phyloP scores from a whole-genome alignment of 768 basidiomycete species.

The Macrolepiota dolichaula region DNA sequence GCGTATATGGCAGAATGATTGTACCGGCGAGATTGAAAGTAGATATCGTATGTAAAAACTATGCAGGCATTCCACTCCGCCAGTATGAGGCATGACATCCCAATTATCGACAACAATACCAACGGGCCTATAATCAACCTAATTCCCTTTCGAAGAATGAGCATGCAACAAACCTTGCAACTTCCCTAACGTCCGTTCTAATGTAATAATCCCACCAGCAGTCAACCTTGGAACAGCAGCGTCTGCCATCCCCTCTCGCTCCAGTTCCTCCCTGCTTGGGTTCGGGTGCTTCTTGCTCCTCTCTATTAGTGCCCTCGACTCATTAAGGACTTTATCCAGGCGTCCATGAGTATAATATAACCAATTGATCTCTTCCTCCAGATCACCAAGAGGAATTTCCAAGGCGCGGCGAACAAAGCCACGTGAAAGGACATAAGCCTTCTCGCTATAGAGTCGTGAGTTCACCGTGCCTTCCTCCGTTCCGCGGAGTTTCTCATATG shows the following conservation, averaged over 20 bases:
- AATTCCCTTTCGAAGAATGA: constrained; percentile 3
- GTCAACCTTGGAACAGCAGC: constrained; percentile 73
- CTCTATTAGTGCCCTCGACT: constrained; percentile 61
- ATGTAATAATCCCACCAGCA: constrained; percentile 72
- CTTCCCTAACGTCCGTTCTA: constrained; percentile 72
- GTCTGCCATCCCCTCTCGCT: constrained; percentile 19
- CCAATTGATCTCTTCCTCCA: constrained; percentile 71
- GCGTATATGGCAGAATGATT: too few species aligned
- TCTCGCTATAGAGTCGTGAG: constrained; percentile 90
- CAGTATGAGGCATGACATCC: background rate
- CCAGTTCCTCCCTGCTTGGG: constrained; percentile 25
- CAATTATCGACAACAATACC: background rate
- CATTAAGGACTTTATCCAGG: constrained; percentile 64
- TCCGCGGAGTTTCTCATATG: constrained; percentile 87
- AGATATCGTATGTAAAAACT: too few species aligned
- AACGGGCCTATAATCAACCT: background rate
- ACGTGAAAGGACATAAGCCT: constrained; percentile 86
- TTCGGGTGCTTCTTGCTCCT: constrained; percentile 50
- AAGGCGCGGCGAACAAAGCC: constrained; percentile 89
- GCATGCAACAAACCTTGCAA: constrained; percentile 44
- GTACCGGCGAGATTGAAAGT: too few species aligned
- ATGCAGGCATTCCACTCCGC: background rate
- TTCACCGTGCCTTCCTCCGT: constrained; percentile 89
- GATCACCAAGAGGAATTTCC: constrained; percentile 67
- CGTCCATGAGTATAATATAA: constrained; percentile 65